A percentile compares a stretch with the other conserved stretches of the same genome.
Evolutionary conservation across 139 green algal genomes (phyloP).

Genomic region (Mesotaenium endlicherianum): DNA sequence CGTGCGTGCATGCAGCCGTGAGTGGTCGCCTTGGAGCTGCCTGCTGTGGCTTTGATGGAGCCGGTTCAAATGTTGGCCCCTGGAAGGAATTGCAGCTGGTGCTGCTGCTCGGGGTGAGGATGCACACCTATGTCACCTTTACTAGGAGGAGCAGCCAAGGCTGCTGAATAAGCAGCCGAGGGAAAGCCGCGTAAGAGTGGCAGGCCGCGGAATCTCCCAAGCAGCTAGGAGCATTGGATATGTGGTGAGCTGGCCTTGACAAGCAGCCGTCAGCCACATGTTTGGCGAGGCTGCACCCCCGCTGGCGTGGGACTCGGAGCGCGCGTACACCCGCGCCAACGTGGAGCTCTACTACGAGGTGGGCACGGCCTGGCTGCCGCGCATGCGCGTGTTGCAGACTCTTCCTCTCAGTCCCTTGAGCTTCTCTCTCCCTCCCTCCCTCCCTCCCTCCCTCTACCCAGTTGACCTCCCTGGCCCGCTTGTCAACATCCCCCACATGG

Average conservation of each 20-base stretch:
- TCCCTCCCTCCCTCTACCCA: background rate
- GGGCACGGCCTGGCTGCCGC: background rate
- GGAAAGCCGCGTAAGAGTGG: background rate
- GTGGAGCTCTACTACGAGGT: conserved; percentile 80
- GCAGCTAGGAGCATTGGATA: conserved; percentile 53
- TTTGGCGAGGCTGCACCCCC: conserved; percentile 65
- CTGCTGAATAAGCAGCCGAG: background rate
- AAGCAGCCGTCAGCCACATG: conserved; percentile 56
- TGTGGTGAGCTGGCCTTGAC: background rate
- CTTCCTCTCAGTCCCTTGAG: background rate
- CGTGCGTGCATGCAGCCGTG: too few relatives aligned
- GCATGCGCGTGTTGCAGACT: background rate
- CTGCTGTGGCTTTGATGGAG: too few relatives aligned
- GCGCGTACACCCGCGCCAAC: conserved; percentile 65
- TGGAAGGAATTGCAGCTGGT: background rate
- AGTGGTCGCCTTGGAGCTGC: too few relatives aligned
- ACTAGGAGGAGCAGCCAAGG: background rate
- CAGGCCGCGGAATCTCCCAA: background rate
- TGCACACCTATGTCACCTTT: background rate
- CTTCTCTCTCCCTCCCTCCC: background rate
- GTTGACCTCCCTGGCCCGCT: background rate
- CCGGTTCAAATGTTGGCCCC: too few relatives aligned
- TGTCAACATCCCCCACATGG: background rate
- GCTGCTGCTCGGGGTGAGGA: background rate
- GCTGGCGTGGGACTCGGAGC: conserved; percentile 74